Conservation (phyloP, 768 basidiomycete genomes). For the Pleurotus platypus region DNA sequence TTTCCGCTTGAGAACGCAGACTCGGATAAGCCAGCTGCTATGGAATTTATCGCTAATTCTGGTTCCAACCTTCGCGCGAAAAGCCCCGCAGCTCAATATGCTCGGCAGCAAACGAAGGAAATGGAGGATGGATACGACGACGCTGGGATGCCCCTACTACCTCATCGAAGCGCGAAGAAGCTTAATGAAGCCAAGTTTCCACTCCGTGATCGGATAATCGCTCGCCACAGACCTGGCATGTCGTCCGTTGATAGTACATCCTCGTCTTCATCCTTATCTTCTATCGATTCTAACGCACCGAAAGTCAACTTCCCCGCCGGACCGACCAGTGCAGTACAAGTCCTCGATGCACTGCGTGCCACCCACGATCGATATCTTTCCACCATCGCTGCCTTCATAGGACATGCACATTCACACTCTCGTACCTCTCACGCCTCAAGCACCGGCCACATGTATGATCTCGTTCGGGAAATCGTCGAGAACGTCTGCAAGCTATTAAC, state of each 20-base stretch:
- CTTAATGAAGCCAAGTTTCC: slow-evolving; percentile 37
- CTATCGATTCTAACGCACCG: slow-evolving; percentile 47
- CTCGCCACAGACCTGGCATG: slow-evolving; percentile 38
- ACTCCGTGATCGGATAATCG: slow-evolving; percentile 27
- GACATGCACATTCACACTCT: slow-evolving; percentile 92
- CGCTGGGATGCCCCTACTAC: slow-evolving; percentile 30
- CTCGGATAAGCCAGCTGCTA: background rate
- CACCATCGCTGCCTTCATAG: slow-evolving; percentile 95
- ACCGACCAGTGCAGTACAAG: slow-evolving; percentile 62
- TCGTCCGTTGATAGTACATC: slow-evolving; percentile 68
- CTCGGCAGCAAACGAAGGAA: slow-evolving; percentile 22
- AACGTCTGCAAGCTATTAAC: slow-evolving; percentile 88
- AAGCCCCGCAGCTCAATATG: slow-evolving; percentile 52
- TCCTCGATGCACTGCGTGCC: slow-evolving; percentile 72
- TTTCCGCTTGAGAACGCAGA: slow-evolving; percentile 10
- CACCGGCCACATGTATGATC: slow-evolving; percentile 90
- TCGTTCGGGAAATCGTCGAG: slow-evolving; percentile 93
- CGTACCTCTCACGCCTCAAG: slow-evolving; percentile 88
- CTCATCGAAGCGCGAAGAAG: slow-evolving; percentile 21
- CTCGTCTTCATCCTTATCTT: slow-evolving; percentile 68
- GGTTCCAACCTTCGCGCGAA: slow-evolving; percentile 39
- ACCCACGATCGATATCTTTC: slow-evolving; percentile 91
- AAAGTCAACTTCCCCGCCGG: slow-evolving; percentile 68
- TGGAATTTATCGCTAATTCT: slow-evolving; percentile 21
- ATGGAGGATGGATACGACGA: slow-evolving; percentile 38